Conservation (phyloP, 495 filamentous ascomycete genomes). For the Parmelia sp. region DNA sequence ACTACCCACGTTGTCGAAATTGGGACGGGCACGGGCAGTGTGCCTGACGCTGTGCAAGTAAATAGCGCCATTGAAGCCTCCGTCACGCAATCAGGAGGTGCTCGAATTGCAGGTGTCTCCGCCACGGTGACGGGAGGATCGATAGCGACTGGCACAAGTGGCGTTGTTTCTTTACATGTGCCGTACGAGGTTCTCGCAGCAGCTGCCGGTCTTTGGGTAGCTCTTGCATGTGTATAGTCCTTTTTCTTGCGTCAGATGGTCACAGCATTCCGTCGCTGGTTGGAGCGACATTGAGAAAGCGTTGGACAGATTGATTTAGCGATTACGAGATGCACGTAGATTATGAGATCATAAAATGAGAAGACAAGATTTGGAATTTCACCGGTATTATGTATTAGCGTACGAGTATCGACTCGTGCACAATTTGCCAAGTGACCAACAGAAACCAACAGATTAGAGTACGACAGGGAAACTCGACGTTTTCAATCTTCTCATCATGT, state of each 20-base stretch:
- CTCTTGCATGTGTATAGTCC: slow-evolving; percentile 4
- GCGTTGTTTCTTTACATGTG: not conserved
- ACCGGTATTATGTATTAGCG: no score
- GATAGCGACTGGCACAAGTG: slow-evolving; percentile 9
- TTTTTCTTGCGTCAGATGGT: not conserved
- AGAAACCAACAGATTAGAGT: slow-evolving; percentile 2
- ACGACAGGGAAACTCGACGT: slow-evolving; percentile 37
- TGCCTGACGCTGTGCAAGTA: slow-evolving; percentile 68
- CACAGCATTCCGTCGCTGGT: not conserved
- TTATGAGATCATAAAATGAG: not conserved
- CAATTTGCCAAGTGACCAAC: not conserved
- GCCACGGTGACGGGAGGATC: slow-evolving; percentile 10
- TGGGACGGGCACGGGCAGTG: slow-evolving; percentile 49
- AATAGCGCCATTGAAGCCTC: slow-evolving; percentile 52
- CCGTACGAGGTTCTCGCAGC: slow-evolving; percentile 3
- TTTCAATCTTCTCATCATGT: not conserved
- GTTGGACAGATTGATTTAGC: not conserved
- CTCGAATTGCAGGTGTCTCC: slow-evolving; percentile 22
- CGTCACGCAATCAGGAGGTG: slow-evolving; percentile 29
- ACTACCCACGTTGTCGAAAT: slow-evolving; percentile 65
- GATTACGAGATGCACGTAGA: slow-evolving; percentile 5
- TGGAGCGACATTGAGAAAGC: slow-evolving; percentile 7
- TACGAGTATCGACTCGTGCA: no score
- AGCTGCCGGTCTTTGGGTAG: slow-evolving; percentile 9
- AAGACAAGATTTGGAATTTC: not conserved